These are phyloP conservation scores for Trifolium fragiferum DNA, from an alignment of 306 rosid genomes.

Conservation along the genomic window DNA sequence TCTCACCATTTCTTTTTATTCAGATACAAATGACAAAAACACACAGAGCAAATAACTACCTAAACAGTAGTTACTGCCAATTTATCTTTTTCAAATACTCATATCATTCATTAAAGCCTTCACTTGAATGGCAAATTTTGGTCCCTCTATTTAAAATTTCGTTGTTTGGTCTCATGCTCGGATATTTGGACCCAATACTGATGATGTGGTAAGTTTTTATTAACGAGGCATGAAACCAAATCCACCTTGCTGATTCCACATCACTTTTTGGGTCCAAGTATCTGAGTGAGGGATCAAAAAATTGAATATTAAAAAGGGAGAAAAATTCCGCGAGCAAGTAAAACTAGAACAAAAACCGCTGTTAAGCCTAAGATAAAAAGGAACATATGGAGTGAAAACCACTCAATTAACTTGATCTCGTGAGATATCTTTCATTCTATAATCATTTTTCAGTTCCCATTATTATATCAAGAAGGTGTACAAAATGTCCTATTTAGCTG, in stretches of 20 bases:
- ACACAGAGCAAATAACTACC: neutral
- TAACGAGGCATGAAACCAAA: too few relatives aligned
- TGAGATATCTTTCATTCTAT: slow-evolving; percentile 1
- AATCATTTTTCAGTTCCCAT: slow-evolving; percentile 67
- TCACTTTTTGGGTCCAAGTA: neutral
- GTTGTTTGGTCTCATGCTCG: too few relatives aligned
- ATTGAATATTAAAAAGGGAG: neutral
- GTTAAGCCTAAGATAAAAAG: neutral
- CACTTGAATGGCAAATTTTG: too few relatives aligned
- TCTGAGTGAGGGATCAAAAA: neutral
- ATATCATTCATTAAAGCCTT: too few relatives aligned
- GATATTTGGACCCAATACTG: too few relatives aligned
- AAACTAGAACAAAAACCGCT: neutral
- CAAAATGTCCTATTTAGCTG: slow-evolving; percentile 85
- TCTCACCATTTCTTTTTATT: too few relatives aligned
- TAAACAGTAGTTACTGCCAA: too few relatives aligned
- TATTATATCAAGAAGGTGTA: slow-evolving; percentile 90
- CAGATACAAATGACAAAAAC: neutral
- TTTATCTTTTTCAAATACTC: too few relatives aligned
- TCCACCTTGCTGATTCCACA: too few relatives aligned
- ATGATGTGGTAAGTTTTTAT: too few relatives aligned
- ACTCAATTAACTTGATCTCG: slow-evolving; percentile 4
- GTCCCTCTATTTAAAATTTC: too few relatives aligned
- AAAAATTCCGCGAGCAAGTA: neutral
- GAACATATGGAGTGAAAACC: neutral